A percentile compares a stretch with the other conserved stretches of the same genome.
Evolutionary conservation across 2,329 filamentous ascomycete genomes (phyloP).

Genomic region (Akanthomyces muscarius): DNA sequence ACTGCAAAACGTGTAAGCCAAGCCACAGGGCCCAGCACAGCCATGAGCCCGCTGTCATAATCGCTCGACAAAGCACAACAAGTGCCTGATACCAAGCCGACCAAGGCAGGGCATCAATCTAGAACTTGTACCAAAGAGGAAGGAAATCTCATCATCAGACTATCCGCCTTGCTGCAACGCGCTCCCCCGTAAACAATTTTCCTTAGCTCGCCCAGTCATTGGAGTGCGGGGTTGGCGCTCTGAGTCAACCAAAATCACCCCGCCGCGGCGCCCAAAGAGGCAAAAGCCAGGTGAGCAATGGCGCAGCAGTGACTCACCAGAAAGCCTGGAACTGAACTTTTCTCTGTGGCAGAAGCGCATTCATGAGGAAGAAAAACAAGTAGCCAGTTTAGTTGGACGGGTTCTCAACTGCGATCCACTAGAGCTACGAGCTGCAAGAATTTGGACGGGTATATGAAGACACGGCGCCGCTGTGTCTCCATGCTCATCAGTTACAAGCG

Average conservation of each 20-base stretch:
- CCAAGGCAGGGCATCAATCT: not conserved
- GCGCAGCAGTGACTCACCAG: constrained; percentile 5
- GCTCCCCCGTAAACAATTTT: no score
- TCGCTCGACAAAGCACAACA: not conserved
- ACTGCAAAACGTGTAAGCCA: not conserved
- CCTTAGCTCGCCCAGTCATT: not conserved
- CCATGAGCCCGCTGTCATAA: not conserved
- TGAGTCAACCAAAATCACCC: constrained; percentile 5
- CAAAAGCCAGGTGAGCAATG: not conserved
- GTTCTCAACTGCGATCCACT: not conserved
- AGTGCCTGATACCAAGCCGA: not conserved
- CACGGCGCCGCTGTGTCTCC: not conserved
- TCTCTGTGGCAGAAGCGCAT: not conserved
- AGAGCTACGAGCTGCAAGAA: not conserved
- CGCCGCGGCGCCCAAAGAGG: not conserved
- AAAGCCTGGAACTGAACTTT: not conserved
- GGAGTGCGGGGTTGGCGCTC: constrained; percentile 8
- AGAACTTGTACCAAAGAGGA: not conserved
- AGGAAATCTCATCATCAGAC: not conserved
- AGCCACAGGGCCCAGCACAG: not conserved
- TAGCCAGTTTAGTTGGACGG: not conserved
- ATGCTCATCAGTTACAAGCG: not conserved
- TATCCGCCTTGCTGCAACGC: not conserved
- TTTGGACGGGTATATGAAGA: not conserved
- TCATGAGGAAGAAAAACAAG: not conserved